Base-by-base conservation (phyloP, 1,284 basidiomycete species). In the Crucibulum parvulum region DNA sequence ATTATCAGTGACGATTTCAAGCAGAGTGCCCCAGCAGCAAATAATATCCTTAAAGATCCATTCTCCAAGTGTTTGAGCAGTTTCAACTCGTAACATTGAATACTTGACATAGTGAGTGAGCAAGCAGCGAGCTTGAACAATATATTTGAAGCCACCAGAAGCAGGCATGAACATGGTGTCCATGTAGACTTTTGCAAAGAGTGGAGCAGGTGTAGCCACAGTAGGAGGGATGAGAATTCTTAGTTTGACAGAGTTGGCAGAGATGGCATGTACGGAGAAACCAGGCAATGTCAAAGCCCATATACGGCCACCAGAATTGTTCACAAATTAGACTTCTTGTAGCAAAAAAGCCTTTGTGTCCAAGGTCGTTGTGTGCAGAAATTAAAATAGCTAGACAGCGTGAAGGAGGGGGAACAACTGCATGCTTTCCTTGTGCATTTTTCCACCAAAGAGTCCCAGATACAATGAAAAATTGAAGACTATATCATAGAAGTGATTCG, bases 1-100 rank as follows among this genome's bases (percentile, higher is more conserved):
- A 56, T 80, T 81, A 51, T 79, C 74, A 0, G 75, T 78, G 4
- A 75, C 69, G 4, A 79, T 73, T 48, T 71, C 63, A 7, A 59
- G 31, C 0, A 74, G 36, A 0, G 61, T 54, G 15, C 77, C 77
- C 63, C 72, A 78, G 11, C 71, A 43, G 51, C 69, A 78, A 31
- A 74, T 66, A 7, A 78, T 64, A 37, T 73, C 60, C 53, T 71
- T 63, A 51, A 72, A 69, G 11, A 77, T 57, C 59, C 69, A 77
- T 18, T 70, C 60, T 0, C 68, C 69, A 3, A 79, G 36, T 0
- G 67, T 47, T 11, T 56, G 13, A 0, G 64, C 57, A 18, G 56
- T 73, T 46, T 73, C 69, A 0, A 46, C 38, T 3, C 60, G 47
- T 0, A 79, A 53, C 8, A 70, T 61, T 0, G 62, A 45, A 2